These are phyloP conservation scores for Penicillium flavigenum DNA, from an alignment of 495 filamentous ascomycete species.

Conservation along the genomic window DNA sequence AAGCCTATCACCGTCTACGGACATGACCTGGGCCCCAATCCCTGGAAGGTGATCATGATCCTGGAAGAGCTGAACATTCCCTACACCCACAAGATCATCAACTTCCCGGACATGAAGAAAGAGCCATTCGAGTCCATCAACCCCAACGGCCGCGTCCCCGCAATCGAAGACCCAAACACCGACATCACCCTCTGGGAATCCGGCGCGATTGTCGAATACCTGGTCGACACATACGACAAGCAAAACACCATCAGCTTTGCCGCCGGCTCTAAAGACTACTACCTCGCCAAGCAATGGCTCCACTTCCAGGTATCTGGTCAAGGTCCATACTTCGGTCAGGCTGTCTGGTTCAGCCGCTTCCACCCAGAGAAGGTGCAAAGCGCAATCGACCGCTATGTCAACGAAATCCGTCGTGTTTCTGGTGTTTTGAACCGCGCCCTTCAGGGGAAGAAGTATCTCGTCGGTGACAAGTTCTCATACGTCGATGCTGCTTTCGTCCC, in stretches of 20 bases:
- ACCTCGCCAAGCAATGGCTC: conserved; percentile 62
- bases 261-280: conserved; percentile 47
- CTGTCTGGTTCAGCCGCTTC: conserved; percentile 51
- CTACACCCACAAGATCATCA: conserved; percentile 45
- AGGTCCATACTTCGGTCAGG: conserved; percentile 66
- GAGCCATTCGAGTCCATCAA: conserved; percentile 57
- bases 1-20: conserved; percentile 48
- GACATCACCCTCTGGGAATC: conserved; percentile 67
- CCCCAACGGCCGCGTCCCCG: conserved; percentile 67
- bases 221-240: conserved; percentile 70
- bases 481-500: conserved; percentile 59
- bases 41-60: conserved; percentile 64
- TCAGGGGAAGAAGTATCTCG: conserved; percentile 54
- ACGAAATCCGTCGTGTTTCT: conserved; percentile 60
- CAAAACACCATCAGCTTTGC: conserved; percentile 57
- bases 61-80: conserved; percentile 63
- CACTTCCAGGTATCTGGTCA: conserved; percentile 67
- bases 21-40: conserved; percentile 53
- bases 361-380: conserved; percentile 59
- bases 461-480: conserved; percentile 57
- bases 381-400: conserved; percentile 58
- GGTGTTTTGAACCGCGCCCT: conserved; percentile 57
- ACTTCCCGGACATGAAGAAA: conserved; percentile 56
- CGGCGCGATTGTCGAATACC: conserved; percentile 70
- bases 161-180: conserved; percentile 68